Evolutionary conservation across 176 grass and related monocot genomes (phyloP).

Genomic region (Oryza glaberrima): DNA sequence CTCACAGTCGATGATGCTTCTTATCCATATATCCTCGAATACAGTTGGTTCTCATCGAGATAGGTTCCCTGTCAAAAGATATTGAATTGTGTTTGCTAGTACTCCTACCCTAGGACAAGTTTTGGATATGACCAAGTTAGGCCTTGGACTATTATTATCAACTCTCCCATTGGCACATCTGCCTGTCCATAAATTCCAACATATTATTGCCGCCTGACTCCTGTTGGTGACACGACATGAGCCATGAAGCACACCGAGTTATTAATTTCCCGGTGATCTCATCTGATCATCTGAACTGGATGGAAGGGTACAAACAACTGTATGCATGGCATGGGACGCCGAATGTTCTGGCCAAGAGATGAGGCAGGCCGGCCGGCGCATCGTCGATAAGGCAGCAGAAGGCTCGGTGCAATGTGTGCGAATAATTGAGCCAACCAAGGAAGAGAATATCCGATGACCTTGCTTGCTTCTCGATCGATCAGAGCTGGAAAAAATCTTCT

Average conservation of each 20-base stretch:
- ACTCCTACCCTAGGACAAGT: too few relatives aligned
- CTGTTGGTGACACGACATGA: background rate
- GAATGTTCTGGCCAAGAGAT: background rate
- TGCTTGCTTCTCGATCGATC: background rate
- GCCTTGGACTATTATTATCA: background rate
- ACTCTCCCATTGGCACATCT: background rate
- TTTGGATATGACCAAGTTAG: background rate
- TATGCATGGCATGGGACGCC: background rate
- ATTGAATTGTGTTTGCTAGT: background rate
- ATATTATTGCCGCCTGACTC: background rate
- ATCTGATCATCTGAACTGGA: background rate
- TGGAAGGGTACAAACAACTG: background rate
- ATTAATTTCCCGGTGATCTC: background rate
- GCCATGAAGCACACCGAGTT: background rate
- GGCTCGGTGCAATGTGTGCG: background rate
- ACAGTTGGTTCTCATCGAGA: background rate
- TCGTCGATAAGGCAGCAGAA: background rate
- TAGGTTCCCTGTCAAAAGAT: background rate
- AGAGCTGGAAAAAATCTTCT: background rate
- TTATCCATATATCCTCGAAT: background rate
- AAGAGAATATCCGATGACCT: slow-evolving; percentile 24
- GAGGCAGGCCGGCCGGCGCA: background rate
- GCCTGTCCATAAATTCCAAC: background rate
- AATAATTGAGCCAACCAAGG: slow-evolving; percentile 27
- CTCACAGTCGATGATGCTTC: background rate